Base-by-base conservation (phyloP, 2,329 filamentous ascomycete species). In the Aspergillus pseudoviridinutans region DNA sequence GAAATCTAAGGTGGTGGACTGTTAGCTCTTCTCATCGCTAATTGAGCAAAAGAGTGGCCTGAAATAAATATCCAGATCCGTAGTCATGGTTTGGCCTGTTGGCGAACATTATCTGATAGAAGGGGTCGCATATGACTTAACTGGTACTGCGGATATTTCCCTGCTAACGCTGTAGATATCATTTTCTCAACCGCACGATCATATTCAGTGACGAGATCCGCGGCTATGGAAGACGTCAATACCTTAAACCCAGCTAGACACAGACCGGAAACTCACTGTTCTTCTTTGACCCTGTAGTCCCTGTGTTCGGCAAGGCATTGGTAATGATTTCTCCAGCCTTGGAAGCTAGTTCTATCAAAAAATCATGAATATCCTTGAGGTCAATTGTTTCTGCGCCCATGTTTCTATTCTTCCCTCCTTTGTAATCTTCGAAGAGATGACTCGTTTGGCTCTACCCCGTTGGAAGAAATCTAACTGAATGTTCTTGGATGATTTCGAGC, bases 181-280 rank as follows among this genome's bases (percentile, higher is more conserved):
- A 84, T 79, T 24, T 76, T 78, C 67, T 87, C 84, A 35, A 86
- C 84, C 4, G 82, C 84, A 60, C 79, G 82, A 70, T 87, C 84
- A 57, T 84, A 86, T 72, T 86, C 82, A 7, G 84, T 87, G 20
- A 87, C 84, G 35, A 87, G 78, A 66, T 87, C 84, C 58, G 83
- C 83, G 54, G 81, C 81, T 83, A 32, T 12, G 22, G 35, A 35
- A 14, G 28, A n/a, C 4, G 47, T 54, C 27, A 56, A 54, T 24
- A 47, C 28, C 24, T 29, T 17, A 17, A 17, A 20, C 20, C 17
- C 53, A 24, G 50, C 29, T 24, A 12, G 46, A 24, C 25, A 22
- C 17, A 35, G 17, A 24, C 25, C 35, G 50, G 9, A 27, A 3
- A 66, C 70, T 47, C 59, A 78, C 76, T 78, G 64, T 80, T 80